phyloP scores from a whole-genome alignment of 2,329 filamentous ascomycete genomes.

The Zopfia rhizophila region DNA sequence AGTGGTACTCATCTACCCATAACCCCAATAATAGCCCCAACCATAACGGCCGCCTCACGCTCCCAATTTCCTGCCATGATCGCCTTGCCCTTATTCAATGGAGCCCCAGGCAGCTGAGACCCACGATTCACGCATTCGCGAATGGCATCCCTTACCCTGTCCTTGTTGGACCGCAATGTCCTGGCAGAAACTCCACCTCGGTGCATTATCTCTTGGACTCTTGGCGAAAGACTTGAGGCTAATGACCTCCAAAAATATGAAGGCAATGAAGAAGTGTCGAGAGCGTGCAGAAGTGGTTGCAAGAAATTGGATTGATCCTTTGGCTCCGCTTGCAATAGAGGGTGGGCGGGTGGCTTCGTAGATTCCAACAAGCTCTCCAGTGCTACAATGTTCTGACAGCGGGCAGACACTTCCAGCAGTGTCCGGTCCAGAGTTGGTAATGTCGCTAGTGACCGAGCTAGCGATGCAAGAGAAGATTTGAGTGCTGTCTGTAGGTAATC shows the following conservation, averaged over 20 bases:
- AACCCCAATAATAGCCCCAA: conserved; percentile 79
- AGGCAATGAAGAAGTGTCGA: conserved; percentile 87
- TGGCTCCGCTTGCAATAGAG: conserved; percentile 63
- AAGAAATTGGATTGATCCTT: conserved; percentile 66
- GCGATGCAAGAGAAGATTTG: conserved; percentile 78
- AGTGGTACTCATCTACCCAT: conserved; percentile 48
- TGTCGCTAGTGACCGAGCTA: conserved; percentile 80
- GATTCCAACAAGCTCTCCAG: conserved; percentile 80
- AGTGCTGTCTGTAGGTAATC: conserved; percentile 83
- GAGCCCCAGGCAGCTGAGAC: conserved; percentile 71
- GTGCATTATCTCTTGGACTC: conserved; percentile 85
- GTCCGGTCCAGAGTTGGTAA: conserved; percentile 85
- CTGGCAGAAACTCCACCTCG: conserved; percentile 86
- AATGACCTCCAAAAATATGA: conserved; percentile 95
- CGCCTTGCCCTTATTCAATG: conserved; percentile 58
- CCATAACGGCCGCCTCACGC: conserved; percentile 93
- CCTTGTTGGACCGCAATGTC: conserved; percentile 79
- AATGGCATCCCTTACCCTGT: conserved; percentile 78
- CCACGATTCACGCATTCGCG: conserved; percentile 85
- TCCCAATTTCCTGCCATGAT: conserved; percentile 74
- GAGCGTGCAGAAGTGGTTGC: conserved; percentile 75
- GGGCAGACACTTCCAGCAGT: conserved; percentile 80
- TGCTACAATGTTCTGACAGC: conserved; percentile 92
- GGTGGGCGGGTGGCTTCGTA: conserved; percentile 75
- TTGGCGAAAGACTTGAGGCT: conserved; percentile 77